phyloP scores from a whole-genome alignment of 805 yeast genomes.

The Schwanniomyces occidentalis region DNA sequence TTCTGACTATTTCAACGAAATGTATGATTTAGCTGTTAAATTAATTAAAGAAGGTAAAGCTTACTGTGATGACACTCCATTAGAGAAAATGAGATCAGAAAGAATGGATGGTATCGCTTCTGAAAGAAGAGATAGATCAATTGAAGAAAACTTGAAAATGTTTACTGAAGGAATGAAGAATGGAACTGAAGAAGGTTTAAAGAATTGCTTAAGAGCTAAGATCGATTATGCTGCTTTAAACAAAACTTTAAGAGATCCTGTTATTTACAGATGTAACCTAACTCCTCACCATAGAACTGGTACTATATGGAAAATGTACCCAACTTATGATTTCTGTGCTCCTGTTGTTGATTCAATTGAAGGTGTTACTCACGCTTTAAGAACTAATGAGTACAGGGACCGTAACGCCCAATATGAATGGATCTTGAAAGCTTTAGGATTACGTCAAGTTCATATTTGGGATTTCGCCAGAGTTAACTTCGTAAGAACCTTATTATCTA shows the following conservation, averaged over 20 bases:
- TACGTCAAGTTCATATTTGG: conserved; percentile 96
- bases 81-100: conserved; percentile 96
- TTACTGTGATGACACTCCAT: conserved; percentile 94
- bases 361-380: conserved; percentile 96
- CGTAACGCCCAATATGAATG: conserved; percentile 98
- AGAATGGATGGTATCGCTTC: conserved; percentile 97
- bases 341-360: conserved; percentile 94
- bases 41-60: conserved; percentile 96
- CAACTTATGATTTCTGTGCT: conserved; percentile 98
- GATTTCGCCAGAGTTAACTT: conserved; percentile 98
- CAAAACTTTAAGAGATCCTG: conserved; percentile 97
- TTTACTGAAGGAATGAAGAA: conserved; percentile 91
- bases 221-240: conserved; percentile 87
- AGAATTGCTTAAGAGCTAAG: conserved; percentile 95
- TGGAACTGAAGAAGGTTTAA: conserved; percentile 90
- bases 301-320: conserved; percentile 89
- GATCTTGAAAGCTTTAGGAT: conserved; percentile 77
- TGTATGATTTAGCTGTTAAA: conserved; percentile 84
- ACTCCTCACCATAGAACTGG: conserved; percentile 99
- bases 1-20: conserved; percentile 87
- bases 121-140: conserved; percentile 85
- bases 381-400: conserved; percentile 98
- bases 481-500: conserved; percentile 90
- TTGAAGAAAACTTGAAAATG: conserved; percentile 85
- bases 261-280: conserved; percentile 93